Evolutionary conservation across 306 rosid species (phyloP).

Genomic region (Quercus aquifolioides): DNA sequence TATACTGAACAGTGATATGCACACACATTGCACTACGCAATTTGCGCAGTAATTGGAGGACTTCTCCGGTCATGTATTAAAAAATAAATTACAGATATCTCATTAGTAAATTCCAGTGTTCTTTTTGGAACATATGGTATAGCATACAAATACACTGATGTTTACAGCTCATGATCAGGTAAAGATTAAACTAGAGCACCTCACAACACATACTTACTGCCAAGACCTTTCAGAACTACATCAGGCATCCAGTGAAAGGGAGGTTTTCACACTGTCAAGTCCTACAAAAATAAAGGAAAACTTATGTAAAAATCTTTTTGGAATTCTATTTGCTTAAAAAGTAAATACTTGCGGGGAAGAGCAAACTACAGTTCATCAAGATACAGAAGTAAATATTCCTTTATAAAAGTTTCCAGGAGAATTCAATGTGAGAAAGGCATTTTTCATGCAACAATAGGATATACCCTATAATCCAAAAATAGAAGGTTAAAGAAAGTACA

Average conservation of each 20-base stretch:
- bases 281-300: slow-evolving; percentile 7
- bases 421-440: neutral
- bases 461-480: neutral
- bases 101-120: neutral
- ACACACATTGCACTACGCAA: too few species aligned
- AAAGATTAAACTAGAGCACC: neutral
- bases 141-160: neutral
- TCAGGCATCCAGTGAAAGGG: slow-evolving; percentile 14
- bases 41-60: too few species aligned
- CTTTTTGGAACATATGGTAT: neutral
- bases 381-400: neutral
- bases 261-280: slow-evolving; percentile 1
- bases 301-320: neutral
- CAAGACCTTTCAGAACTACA: slow-evolving; percentile 13
- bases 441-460: neutral
- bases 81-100: neutral
- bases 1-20: too few species aligned
- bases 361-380: neutral
- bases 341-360: neutral
- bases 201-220: neutral
- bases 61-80: too few species aligned
- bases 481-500: neutral
- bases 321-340: neutral
- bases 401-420: neutral
- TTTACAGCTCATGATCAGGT: neutral